A percentile compares a stretch with the other conserved stretches of the same genome.
These are phyloP conservation scores for Pleodorina starrii DNA, from an alignment of 139 green algal genomes.

Conservation along the genomic window DNA sequence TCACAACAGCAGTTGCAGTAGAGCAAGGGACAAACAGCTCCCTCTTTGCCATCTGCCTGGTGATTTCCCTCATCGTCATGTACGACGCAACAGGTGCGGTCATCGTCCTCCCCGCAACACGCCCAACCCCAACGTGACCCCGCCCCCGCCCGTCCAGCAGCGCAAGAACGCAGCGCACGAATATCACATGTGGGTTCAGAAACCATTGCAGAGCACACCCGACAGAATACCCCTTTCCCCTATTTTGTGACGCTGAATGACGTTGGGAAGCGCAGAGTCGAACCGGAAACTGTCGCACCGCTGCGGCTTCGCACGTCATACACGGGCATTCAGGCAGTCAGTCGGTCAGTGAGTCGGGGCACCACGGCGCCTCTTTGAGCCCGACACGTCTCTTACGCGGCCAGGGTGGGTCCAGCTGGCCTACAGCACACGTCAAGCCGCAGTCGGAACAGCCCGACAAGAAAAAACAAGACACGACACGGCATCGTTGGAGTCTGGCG, in stretches of 20 bases:
- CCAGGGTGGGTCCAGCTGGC: too few species aligned
- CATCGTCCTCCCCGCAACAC: not conserved
- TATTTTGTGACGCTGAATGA: not conserved
- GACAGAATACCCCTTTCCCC: not conserved
- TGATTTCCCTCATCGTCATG: constrained; percentile 81
- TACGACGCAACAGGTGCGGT: constrained; percentile 52
- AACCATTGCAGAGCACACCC: not conserved
- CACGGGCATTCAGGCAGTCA: too few species aligned
- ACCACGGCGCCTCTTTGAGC: too few species aligned
- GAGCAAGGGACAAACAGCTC: constrained; percentile 68
- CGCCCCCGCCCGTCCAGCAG: not conserved
- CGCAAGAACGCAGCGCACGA: not conserved
- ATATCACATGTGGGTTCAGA: not conserved
- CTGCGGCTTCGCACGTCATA: too few species aligned
- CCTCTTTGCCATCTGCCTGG: constrained; percentile 81
- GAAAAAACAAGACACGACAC: too few species aligned
- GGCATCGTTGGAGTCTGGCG: too few species aligned
- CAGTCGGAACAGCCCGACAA: too few species aligned
- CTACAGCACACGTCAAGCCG: too few species aligned
- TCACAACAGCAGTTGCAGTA: constrained; percentile 80
- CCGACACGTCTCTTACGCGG: too few species aligned
- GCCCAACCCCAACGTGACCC: not conserved
- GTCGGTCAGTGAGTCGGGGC: too few species aligned
- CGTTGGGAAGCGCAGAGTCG: too few species aligned
- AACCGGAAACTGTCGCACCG: too few species aligned